Conservation (phyloP, 2,329 filamentous ascomycete genomes). For the Pseudonectria buxi region DNA sequence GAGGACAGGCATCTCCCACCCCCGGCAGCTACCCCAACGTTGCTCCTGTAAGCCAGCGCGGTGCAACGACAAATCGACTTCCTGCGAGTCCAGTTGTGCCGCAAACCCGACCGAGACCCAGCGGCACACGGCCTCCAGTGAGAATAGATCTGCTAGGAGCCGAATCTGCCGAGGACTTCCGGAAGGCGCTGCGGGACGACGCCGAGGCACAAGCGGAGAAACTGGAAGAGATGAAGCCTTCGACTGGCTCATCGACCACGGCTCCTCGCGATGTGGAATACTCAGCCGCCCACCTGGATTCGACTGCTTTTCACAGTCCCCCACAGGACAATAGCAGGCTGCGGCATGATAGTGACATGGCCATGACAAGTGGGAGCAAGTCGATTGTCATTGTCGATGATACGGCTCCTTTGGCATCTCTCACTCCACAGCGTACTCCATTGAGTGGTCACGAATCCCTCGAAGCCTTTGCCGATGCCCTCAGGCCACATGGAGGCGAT, state of each 20-base stretch:
- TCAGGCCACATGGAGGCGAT: slow-evolving; percentile 42
- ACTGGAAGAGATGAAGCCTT: slow-evolving; percentile 13
- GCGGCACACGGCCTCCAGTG: slow-evolving; percentile 44
- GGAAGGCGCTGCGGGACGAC: slow-evolving; percentile 64
- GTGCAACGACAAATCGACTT: slow-evolving; percentile 50
- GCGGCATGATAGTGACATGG: slow-evolving; percentile 46
- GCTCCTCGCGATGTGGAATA: slow-evolving; percentile 31
- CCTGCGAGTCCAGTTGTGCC: slow-evolving; percentile 56
- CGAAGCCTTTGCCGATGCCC: slow-evolving; percentile 48
- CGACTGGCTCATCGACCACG: slow-evolving; percentile 20
- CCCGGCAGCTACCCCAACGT: slow-evolving; percentile 43
- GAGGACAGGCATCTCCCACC: slow-evolving; percentile 37
- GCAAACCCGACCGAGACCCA: slow-evolving; percentile 40
- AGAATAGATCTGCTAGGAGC: slow-evolving; percentile 81
- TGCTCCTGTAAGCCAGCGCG: slow-evolving; percentile 42
- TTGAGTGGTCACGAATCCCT: slow-evolving; percentile 38
- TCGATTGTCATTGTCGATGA: slow-evolving; percentile 84
- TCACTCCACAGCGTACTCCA: slow-evolving; percentile 43
- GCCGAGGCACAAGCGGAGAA: slow-evolving; percentile 32
- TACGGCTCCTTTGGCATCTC: slow-evolving; percentile 45
- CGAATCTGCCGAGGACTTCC: slow-evolving; percentile 71
- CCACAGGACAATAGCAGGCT: slow-evolving; percentile 22
- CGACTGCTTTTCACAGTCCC: slow-evolving; percentile 29
- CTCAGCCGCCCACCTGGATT: slow-evolving; percentile 38
- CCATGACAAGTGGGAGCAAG: slow-evolving; percentile 73